Base-by-base conservation (phyloP, 306 rosid genomes). In the Malus fusca region DNA sequence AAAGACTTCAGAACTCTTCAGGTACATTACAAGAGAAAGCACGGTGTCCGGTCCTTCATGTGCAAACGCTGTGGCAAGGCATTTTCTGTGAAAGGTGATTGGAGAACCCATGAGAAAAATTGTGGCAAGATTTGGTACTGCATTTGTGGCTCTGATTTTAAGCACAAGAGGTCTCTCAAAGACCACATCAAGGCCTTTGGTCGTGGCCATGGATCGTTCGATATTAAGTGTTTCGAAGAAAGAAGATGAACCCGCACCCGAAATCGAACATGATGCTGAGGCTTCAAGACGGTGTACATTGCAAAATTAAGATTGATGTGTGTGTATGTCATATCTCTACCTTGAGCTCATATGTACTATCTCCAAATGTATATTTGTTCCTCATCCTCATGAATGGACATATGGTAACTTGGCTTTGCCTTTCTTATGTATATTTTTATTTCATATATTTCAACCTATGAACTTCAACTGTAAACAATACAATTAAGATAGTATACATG, bases 81-180 rank as follows among this genome's bases (percentile, higher is more conserved):
- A 1, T 91, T 94, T 43, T 93, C 98, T 0, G 97, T 94, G 1
- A 21, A 97, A 43, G 98, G 98, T 0, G 98, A 94, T 63, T 94
- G 97, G 97, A 80, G 97, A 78, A 94, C 98, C 0, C 98, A 94
- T 23, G 98, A 94, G 91, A 94, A 94, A 82, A 94, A 91, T 37
- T 94, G 98, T 21, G 98, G 97, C 1, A 91, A 84, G 82, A 91
- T 94, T 31, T 94, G 98, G 98, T 91, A 91, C 63, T 94, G 98
- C 55, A 81, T 87, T 22, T 94, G 98, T 53, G 97, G 98, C 0
- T 94, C 98, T 2, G 96, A 94, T 83, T 94, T 94, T 78, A 94
- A 91, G 69, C 98, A 94, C 82, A 94, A 90, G 85, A 86, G 55
- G 21, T 48, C 55, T 48, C 55, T 48, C 55, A 48, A 48, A 5